Conservation (phyloP, 2,329 filamentous ascomycete species). For the Cryoendolithus antarcticus region DNA sequence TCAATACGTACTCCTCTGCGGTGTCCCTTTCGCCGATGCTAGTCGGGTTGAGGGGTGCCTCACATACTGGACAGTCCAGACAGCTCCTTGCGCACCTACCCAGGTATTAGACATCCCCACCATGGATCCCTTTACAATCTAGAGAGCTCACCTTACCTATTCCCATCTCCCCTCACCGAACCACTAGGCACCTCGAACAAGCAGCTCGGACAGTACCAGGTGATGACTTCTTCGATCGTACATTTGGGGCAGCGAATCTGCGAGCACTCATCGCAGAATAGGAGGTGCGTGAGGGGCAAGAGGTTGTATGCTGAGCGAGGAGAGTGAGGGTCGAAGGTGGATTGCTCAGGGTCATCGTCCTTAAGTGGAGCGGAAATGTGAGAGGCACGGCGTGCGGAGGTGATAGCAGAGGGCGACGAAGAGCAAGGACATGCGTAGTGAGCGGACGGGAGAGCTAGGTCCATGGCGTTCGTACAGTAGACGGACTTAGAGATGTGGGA, state of each 20-base stretch:
- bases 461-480: constrained; percentile 37
- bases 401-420: constrained; percentile 27
- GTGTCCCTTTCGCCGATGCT: constrained; percentile 42
- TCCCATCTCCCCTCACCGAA: constrained; percentile 82
- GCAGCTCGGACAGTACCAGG: constrained; percentile 90
- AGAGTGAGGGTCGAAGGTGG: constrained; percentile 74
- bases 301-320: constrained; percentile 81
- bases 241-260: constrained; percentile 90
- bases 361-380: constrained; percentile 25
- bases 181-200: constrained; percentile 92
- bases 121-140: too few species aligned
- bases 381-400: constrained; percentile 20
- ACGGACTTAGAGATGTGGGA: too few species aligned
- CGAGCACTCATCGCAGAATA: constrained; percentile 96
- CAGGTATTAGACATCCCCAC: not conserved
- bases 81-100: constrained; percentile 68
- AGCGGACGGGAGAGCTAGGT: constrained; percentile 48
- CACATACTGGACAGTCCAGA: constrained; percentile 86
- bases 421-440: constrained; percentile 56
- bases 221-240: constrained; percentile 83
- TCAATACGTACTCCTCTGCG: constrained; percentile 50
- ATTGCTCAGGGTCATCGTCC: constrained; percentile 45
- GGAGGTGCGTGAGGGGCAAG: constrained; percentile 81
- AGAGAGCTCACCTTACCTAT: constrained; percentile 47
- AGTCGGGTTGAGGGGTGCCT: constrained; percentile 64